Base-by-base conservation (phyloP, 192 early-diverging fungal genomes). In the Podila horticola region DNA sequence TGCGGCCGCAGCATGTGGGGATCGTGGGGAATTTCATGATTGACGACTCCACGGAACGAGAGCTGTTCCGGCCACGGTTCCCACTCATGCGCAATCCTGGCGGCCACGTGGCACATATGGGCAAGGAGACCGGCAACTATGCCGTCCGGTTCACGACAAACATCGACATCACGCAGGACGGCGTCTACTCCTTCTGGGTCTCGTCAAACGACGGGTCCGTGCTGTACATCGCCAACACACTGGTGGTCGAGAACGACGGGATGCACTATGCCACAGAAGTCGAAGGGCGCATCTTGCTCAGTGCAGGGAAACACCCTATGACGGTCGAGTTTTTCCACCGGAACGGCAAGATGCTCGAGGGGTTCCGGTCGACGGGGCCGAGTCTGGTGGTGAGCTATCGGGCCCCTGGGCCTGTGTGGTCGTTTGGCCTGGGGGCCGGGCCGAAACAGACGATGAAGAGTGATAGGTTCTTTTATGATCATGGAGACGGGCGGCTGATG, bases 11-110 rank as follows among this genome's bases (percentile, higher is more conserved):
- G 19, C 72, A 81, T 55, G 77, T 49, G 11, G 77, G 77, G 4
- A 81, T 81, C 28, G 71, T 81, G 2, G 77, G 77, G 24, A 81
- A 81, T 57, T 81, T 81, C 64, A 81, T 81, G 77, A 73, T 81
- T 28, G 77, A 81, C n/a, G 77, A 81, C 0, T 69, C 77, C 0
- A 81, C 77, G 1, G 77, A 81, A 30, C 60, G 62, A 9, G 77
- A 81, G 22, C 48, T 81, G 5, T 81, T 81, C 24, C 50, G 77
- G 38, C 69, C 69, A 22, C 52, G 45, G 20, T 38, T 24, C 12
- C 64, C 24, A 1, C 22, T 45, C 11, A 17, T 50, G 11, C 30
- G 20, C 20, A 17, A 33, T 4, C 52, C 30, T 26, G 31, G 51
- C 11, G 11, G 12, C 61, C 48, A 19, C 11, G 11, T 41, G 2